Percentiles rank a stretch among this genome's conserved stretches.
phyloP scores from a whole-genome alignment of 1,139 yeast species.

The Hansenula anomala region DNA sequence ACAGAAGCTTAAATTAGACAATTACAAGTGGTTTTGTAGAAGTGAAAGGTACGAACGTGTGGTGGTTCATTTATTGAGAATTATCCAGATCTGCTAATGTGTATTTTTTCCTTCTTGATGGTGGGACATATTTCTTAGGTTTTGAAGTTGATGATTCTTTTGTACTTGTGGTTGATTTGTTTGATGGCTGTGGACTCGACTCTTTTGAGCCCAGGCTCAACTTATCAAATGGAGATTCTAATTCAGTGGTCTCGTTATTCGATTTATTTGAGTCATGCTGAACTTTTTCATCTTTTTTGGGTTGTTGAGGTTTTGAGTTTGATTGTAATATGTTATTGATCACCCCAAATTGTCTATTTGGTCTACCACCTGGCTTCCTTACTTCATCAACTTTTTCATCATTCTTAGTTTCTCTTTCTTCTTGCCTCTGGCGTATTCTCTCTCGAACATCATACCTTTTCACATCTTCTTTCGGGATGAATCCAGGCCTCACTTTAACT shows the following conservation, averaged over 20 bases:
- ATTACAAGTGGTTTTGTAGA: too few relatives aligned
- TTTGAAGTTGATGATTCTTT: not conserved
- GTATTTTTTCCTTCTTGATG: constrained; percentile 10
- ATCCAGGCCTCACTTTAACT: constrained; percentile 34
- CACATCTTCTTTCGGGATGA: constrained; percentile 31
- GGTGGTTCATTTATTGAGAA: not conserved
- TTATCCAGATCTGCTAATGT: constrained; percentile 5
- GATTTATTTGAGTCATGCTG: not conserved
- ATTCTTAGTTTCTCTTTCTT: not conserved
- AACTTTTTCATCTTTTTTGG: not conserved
- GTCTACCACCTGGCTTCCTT: constrained; percentile 11
- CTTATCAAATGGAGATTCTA: too few relatives aligned
- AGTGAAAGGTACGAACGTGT: too few relatives aligned
- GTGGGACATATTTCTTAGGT: constrained; percentile 8
- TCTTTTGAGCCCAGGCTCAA: too few relatives aligned
- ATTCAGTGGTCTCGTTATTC: too few relatives aligned
- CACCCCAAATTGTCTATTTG: constrained; percentile 4
- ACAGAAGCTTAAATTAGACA: too few relatives aligned
- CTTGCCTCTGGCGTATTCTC: constrained; percentile 4
- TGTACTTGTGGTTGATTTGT: not conserved
- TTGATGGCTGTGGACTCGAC: not conserved
- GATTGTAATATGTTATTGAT: not conserved
- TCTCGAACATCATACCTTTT: constrained; percentile 23
- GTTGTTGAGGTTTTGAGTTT: not conserved
- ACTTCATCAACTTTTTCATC: too few relatives aligned